phyloP scores from a whole-genome alignment of 2,329 filamentous ascomycete species.

The Xylariaceae sp. region DNA sequence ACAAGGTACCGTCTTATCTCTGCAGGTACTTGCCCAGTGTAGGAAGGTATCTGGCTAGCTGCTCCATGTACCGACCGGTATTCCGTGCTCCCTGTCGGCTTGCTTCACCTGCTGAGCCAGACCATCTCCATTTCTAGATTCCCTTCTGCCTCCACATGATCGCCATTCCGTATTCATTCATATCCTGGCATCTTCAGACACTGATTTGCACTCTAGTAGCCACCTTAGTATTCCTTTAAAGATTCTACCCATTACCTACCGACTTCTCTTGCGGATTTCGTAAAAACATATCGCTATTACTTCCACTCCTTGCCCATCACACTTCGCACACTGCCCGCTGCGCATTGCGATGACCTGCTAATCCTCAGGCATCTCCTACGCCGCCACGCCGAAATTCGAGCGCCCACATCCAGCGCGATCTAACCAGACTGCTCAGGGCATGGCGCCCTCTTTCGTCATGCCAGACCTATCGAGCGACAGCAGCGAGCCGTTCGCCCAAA shows the following conservation, averaged over 20 bases:
- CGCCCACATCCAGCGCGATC: neutral
- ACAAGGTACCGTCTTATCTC: no score
- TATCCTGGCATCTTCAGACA: neutral
- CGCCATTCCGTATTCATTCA: neutral
- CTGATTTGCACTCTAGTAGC: neutral
- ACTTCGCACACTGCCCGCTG: neutral
- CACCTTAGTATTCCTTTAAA: neutral
- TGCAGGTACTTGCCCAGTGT: no score
- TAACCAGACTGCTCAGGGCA: neutral
- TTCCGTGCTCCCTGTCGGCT: no score
- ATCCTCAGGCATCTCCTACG: neutral
- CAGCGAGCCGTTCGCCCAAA: neutral
- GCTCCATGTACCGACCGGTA: no score
- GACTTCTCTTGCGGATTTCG: neutral
- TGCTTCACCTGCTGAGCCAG: no score
- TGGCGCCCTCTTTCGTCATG: conserved; percentile 3
- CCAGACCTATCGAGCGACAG: neutral
- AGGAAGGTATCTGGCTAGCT: no score
- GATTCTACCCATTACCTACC: no score
- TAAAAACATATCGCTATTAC: neutral
- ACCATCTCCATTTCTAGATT: neutral
- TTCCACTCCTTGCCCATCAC: neutral
- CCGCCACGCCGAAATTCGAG: neutral
- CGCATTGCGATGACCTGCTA: neutral
- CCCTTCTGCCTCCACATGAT: neutral